Conservation (phyloP, 305 asterid genomes). For the Caryopteris hybrid region DNA sequence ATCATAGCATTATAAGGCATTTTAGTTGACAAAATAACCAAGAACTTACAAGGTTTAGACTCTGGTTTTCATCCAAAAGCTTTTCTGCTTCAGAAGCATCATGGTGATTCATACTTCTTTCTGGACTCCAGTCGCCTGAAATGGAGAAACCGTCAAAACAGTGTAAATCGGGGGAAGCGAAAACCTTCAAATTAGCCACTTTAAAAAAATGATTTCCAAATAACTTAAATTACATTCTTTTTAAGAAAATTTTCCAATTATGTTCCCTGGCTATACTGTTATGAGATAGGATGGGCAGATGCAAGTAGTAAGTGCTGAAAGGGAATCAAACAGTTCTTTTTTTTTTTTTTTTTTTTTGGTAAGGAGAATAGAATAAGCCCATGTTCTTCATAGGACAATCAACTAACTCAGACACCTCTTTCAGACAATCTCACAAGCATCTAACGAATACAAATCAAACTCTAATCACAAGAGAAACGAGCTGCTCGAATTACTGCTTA, state of each 20-base stretch:
- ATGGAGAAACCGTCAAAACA: background rate
- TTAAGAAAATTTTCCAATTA: too few relatives aligned
- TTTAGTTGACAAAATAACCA: background rate
- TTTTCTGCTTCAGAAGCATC: slow-evolving; percentile 32
- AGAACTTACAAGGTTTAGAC: slow-evolving; percentile 32
- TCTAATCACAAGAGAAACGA: background rate
- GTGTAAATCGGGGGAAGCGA: background rate
- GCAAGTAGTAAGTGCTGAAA: too few relatives aligned
- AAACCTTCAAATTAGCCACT: too few relatives aligned
- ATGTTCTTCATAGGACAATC: background rate
- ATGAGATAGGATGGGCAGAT: too few relatives aligned
- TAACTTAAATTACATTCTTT: too few relatives aligned
- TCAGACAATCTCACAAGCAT: background rate
- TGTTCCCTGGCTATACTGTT: too few relatives aligned
- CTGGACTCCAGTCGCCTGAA: slow-evolving; percentile 33
- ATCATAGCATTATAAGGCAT: background rate
- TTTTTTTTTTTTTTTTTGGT: too few relatives aligned
- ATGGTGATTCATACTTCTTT: slow-evolving; percentile 4
- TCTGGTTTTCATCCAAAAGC: slow-evolving; percentile 38
- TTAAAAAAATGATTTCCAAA: too few relatives aligned
- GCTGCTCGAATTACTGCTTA: slow-evolving; percentile 7
- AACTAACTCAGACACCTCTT: background rate
- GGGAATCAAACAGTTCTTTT: too few relatives aligned
- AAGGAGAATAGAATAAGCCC: too few relatives aligned
- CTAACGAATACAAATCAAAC: background rate